These are phyloP conservation scores for Ophiostoma perfectum DNA, from an alignment of 2,329 filamentous ascomycete genomes.

Conservation along the genomic window DNA sequence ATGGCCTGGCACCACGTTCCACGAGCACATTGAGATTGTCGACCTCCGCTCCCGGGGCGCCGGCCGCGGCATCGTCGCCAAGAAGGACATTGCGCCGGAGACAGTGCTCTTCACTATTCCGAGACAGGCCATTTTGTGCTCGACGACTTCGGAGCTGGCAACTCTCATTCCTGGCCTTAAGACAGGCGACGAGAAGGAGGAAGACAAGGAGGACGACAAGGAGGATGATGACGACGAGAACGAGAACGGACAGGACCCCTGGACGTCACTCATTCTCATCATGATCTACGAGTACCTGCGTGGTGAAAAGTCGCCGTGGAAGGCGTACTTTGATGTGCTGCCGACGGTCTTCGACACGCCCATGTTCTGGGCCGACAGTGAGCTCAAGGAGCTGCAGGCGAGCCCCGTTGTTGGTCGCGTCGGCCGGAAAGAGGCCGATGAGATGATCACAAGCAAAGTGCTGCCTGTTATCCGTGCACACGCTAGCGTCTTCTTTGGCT, in stretches of 20 bases:
- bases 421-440: slow-evolving; percentile 65
- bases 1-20: slow-evolving; percentile 49
- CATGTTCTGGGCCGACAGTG: slow-evolving; percentile 77
- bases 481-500: slow-evolving; percentile 42
- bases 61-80: slow-evolving; percentile 62
- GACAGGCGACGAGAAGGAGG: slow-evolving; percentile 23
- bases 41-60: slow-evolving; percentile 48
- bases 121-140: slow-evolving; percentile 62
- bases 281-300: slow-evolving; percentile 71
- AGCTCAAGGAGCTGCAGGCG: slow-evolving; percentile 68
- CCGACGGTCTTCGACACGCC: slow-evolving; percentile 70
- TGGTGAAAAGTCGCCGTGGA: slow-evolving; percentile 61
- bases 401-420: slow-evolving; percentile 73
- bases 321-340: slow-evolving; percentile 70
- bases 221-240: slow-evolving; percentile 36
- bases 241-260: slow-evolving; percentile 37
- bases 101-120: slow-evolving; percentile 78
- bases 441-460: slow-evolving; percentile 56
- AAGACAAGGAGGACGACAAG: slow-evolving; percentile 34
- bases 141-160: slow-evolving; percentile 65
- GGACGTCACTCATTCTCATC: slow-evolving; percentile 62
- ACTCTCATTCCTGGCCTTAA: slow-evolving; percentile 45
- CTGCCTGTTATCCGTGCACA: slow-evolving; percentile 47
- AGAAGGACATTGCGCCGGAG: slow-evolving; percentile 62
- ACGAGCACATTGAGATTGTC: slow-evolving; percentile 46